Evolutionary conservation across 2,329 filamentous ascomycete genomes (phyloP), one percentile per base, ranked within the genome.

Genomic region (Scopulariopsis brevicaulis): DNA sequence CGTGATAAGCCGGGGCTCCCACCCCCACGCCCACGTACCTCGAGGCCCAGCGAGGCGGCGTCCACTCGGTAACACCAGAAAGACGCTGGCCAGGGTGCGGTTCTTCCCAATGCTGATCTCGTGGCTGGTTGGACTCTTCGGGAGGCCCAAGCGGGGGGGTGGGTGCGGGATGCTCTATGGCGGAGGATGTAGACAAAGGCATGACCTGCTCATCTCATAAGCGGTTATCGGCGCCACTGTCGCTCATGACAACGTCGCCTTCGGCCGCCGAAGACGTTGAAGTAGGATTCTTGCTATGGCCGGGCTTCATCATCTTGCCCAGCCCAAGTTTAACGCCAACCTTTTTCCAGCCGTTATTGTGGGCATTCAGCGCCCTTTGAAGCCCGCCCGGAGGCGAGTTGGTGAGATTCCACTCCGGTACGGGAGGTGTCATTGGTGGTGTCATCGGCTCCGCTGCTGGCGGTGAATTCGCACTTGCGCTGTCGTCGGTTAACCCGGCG

Each of bases 371-470:
- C 15, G 79, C 79, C 58, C 78, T 74, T 54, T 82, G 78, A 24
- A 83, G 69, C 15, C 76, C 74, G n/a, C 75, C 77, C 0, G 79
- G 78, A 5, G 56, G 56, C 2, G 80, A 80, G 2, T 75, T 69
- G 61, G 71, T 72, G 62, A 81, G 79, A 3, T 71, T 68, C 71
- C 77, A 82, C 61, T 85, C 80, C 0, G 81, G 78, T 1, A 79
- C 81, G 0, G 87, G 86, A 37, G 88, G 86, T 3, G 85, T 89
- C 2, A 81, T 89, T 1, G 87, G 87, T 0, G 88, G 88, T 3
- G 88, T 91, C 76, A 90, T 85, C 3, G 79, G 86, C 65, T 86
- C 85, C 60, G 46, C 22, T 28, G 72, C 68, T 54, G 77, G 69
- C 37, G 82, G 75, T 56, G 83, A 84, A 59, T 77, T 77, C n/a